A percentile compares a stretch with the other conserved stretches of the same genome.
These are phyloP conservation scores for Nakazawaea populi DNA, from an alignment of 805 yeast genomes.

Conservation along the genomic window DNA sequence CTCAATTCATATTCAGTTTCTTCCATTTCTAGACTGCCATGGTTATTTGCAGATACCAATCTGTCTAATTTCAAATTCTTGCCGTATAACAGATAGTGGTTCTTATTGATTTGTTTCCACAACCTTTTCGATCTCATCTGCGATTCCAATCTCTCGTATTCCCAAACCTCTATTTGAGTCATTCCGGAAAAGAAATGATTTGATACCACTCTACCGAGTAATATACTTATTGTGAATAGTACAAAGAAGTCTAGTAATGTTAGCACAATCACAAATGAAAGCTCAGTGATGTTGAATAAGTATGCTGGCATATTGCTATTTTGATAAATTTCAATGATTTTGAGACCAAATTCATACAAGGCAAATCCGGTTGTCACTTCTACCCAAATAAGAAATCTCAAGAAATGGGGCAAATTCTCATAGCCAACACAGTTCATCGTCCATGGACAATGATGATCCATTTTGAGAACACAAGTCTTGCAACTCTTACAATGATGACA, in stretches of 20 bases:
- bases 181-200: constrained; percentile 57
- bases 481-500: constrained; percentile 84
- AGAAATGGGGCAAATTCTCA: constrained; percentile 69
- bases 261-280: constrained; percentile 49
- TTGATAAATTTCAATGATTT: constrained; percentile 39
- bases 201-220: constrained; percentile 55
- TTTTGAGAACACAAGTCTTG: constrained; percentile 66
- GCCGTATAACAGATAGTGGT: constrained; percentile 35
- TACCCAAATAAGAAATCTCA: constrained; percentile 71
- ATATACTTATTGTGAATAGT: constrained; percentile 47
- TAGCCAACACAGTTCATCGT: constrained; percentile 87
- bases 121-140: constrained; percentile 53
- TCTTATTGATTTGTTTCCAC: constrained; percentile 42
- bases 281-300: constrained; percentile 43
- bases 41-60: constrained; percentile 39
- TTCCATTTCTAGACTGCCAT: constrained; percentile 10
- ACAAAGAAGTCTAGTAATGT: constrained; percentile 56
- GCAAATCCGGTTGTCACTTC: constrained; percentile 44
- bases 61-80: constrained; percentile 30
- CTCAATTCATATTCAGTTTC: constrained; percentile 13
- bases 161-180: constrained; percentile 94
- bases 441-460: constrained; percentile 97
- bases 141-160: constrained; percentile 69
- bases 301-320: constrained; percentile 51
- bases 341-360: constrained; percentile 31